Evolutionary conservation across 2,329 filamentous ascomycete genomes (phyloP).

Genomic region (Allantophomopsis cytisporea): DNA sequence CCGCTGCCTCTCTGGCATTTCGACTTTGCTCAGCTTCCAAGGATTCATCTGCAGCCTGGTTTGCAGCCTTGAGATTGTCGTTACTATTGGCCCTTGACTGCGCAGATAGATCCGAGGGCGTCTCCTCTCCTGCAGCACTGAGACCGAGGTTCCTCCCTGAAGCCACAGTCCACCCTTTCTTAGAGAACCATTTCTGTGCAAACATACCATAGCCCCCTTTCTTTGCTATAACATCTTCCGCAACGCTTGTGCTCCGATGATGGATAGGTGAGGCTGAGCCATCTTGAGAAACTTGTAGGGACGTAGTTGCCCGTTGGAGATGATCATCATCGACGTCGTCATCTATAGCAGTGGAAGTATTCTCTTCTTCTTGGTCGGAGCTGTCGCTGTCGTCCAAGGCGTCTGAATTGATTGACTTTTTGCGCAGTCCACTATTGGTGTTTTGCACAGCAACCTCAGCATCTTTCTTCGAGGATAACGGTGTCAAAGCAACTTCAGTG

Average conservation of each 20-base stretch:
- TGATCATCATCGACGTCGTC: slow-evolving; percentile 29
- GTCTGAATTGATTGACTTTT: slow-evolving; percentile 18
- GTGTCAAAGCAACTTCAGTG: slow-evolving; percentile 83
- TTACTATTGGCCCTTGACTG: slow-evolving; percentile 5
- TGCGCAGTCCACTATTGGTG: slow-evolving; percentile 33
- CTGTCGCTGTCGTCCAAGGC: slow-evolving; percentile 24
- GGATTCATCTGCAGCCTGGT: background rate
- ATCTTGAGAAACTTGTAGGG: background rate
- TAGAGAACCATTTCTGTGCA: slow-evolving; percentile 83
- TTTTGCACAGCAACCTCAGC: slow-evolving; percentile 58
- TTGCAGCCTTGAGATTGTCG: background rate
- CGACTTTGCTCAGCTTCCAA: background rate
- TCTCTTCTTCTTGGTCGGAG: slow-evolving; percentile 28
- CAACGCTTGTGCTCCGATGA: slow-evolving; percentile 46
- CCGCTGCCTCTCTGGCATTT: background rate
- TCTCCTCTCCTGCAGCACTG: slow-evolving; percentile 28
- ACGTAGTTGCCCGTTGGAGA: background rate
- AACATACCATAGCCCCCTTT: slow-evolving; percentile 81
- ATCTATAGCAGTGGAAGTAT: slow-evolving; percentile 14
- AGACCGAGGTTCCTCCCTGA: slow-evolving; percentile 58
- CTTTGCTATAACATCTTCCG: slow-evolving; percentile 75
- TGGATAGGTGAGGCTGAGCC: slow-evolving; percentile 3
- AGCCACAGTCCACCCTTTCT: slow-evolving; percentile 65
- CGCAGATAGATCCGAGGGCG: background rate
- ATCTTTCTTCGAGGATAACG: slow-evolving; percentile 62